These are phyloP conservation scores for Amanita pallidorosea DNA, from an alignment of 768 basidiomycete genomes.

Conservation along the genomic window DNA sequence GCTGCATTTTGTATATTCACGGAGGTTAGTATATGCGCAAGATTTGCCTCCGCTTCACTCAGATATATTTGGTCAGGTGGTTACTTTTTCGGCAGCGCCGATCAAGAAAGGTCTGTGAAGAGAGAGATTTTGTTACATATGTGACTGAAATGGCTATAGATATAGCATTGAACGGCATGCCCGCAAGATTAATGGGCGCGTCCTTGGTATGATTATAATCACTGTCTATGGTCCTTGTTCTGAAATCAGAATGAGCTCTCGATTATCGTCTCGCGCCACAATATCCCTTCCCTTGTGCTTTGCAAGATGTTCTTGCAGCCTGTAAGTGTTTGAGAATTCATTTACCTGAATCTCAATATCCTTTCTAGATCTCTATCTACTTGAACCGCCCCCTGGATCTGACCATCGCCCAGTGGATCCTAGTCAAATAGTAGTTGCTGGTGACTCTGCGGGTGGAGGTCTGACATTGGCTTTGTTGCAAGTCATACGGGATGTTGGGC, in stretches of 20 bases:
- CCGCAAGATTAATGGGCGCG: slow-evolving; percentile 86
- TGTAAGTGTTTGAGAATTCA: slow-evolving; percentile 35
- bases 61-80: slow-evolving; percentile 37
- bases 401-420: slow-evolving; percentile 75
- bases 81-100: slow-evolving; percentile 78
- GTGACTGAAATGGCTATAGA: slow-evolving; percentile 19
- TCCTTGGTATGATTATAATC: slow-evolving; percentile 45
- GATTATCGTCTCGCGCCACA: slow-evolving; percentile 90
- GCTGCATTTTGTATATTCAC: slow-evolving; percentile 75
- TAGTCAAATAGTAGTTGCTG: slow-evolving; percentile 71
- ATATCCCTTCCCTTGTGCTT: slow-evolving; percentile 90
- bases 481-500: slow-evolving; percentile 71
- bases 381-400: slow-evolving; percentile 73
- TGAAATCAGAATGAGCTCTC: slow-evolving; percentile 36
- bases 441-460: slow-evolving; percentile 92
- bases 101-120: slow-evolving; percentile 51
- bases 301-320: slow-evolving; percentile 83
- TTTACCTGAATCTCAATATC: neutral
- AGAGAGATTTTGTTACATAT: neutral
- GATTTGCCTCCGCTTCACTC: neutral
- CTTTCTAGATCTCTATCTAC: slow-evolving; percentile 66
- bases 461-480: slow-evolving; percentile 77
- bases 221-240: neutral
- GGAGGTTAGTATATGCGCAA: slow-evolving; percentile 39
- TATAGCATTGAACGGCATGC: slow-evolving; percentile 77